phyloP scores from a whole-genome alignment of 2,329 filamentous ascomycete genomes.

The Ophiosphaerella herpotricha region DNA sequence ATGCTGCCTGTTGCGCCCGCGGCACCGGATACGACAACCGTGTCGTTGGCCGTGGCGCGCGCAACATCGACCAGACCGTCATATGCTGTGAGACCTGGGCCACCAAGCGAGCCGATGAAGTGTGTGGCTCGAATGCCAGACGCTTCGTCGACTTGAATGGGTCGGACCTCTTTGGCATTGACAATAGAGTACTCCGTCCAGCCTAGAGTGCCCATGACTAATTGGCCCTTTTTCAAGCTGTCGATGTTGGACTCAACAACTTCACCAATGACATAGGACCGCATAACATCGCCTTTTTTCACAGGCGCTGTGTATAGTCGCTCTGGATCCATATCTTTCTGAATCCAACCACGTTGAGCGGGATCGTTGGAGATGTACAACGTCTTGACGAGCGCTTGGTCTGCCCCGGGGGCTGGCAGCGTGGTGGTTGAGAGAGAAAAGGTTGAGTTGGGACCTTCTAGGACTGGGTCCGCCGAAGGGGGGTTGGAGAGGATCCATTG shows the following conservation, averaged over 20 bases:
- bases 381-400: conserved; percentile 54
- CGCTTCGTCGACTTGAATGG: conserved; percentile 35
- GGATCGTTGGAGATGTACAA: conserved; percentile 59
- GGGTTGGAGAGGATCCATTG: conserved; percentile 53
- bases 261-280: conserved; percentile 63
- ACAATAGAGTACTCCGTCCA: conserved; percentile 70
- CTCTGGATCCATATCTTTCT: conserved; percentile 45
- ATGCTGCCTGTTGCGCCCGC: conserved; percentile 78
- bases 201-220: conserved; percentile 59
- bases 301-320: conserved; percentile 56
- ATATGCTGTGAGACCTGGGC: conserved; percentile 71
- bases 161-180: conserved; percentile 37
- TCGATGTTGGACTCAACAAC: conserved; percentile 63
- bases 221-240: conserved; percentile 60
- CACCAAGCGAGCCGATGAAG: conserved; percentile 54
- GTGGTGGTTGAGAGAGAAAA: conserved; percentile 46
- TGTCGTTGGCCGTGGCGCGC: conserved; percentile 67
- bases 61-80: conserved; percentile 73
- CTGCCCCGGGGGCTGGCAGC: conserved; percentile 42
- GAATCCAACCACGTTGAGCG: conserved; percentile 58
- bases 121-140: conserved; percentile 49
- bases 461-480: conserved; percentile 41
- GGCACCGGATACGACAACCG: conserved; percentile 76
- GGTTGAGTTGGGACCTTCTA: conserved; percentile 45
- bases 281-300: conserved; percentile 60